phyloP scores from a whole-genome alignment of 2,329 filamentous ascomycete species.

The Colletotrichum nymphaeae region DNA sequence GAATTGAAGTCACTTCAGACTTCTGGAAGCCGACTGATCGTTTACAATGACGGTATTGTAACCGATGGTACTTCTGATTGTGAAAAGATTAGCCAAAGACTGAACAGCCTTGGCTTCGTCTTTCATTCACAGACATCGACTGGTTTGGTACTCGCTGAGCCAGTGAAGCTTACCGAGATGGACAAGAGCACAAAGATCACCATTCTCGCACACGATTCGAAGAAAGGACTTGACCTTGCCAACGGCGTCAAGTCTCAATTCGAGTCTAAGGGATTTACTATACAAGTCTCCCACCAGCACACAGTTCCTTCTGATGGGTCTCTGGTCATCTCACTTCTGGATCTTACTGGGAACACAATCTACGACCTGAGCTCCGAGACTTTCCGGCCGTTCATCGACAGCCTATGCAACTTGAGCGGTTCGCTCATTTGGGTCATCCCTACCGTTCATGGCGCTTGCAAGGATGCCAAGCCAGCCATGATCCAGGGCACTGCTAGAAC shows the following conservation, averaged over 20 bases:
- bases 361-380: constrained; percentile 36
- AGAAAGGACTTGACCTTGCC: neutral
- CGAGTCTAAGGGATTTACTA: neutral
- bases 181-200: constrained; percentile 9
- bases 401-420: constrained; percentile 12
- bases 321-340: constrained; percentile 40
- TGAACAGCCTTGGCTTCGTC: constrained; percentile 2
- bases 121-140: constrained; percentile 1
- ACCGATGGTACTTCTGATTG: rapidly evolving
- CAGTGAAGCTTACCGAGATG: neutral
- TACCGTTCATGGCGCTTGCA: constrained; percentile 39
- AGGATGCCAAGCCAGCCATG: constrained; percentile 42
- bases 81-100: neutral
- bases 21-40: neutral
- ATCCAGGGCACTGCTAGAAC: constrained; percentile 44
- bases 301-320: neutral
- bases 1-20: constrained; percentile 9
- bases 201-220: neutral
- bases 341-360: constrained; percentile 43
- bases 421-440: constrained; percentile 46
- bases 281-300: neutral
- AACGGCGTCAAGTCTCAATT: neutral
- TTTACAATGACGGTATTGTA: neutral
- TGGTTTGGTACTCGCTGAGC: constrained; percentile 12
- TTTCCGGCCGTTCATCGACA: constrained; percentile 25